Evolutionary conservation across 2,329 filamentous ascomycete genomes (phyloP).

Genomic region (Aureobasidium sp.): DNA sequence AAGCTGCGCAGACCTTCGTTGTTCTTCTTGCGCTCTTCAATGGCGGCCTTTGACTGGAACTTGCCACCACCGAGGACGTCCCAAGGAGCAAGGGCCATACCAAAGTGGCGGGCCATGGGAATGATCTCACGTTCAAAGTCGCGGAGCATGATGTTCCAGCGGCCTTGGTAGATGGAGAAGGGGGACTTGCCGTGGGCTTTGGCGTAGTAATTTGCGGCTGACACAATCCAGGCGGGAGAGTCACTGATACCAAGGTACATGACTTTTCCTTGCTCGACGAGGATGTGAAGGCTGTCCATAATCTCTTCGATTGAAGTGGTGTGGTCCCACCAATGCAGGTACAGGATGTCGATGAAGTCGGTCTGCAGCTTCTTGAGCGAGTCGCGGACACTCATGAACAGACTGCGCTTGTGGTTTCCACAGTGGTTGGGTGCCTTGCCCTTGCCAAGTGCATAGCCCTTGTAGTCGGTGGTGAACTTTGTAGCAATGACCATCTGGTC

Average conservation of each 20-base stretch:
- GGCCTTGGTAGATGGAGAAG: conserved; percentile 35
- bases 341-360: conserved; percentile 21
- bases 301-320: conserved; percentile 32
- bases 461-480: conserved; percentile 40
- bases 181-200: conserved; percentile 32
- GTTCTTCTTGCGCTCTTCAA: conserved; percentile 17
- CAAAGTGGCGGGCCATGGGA: conserved; percentile 33
- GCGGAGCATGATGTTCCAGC: conserved; percentile 31
- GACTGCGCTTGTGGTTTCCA: conserved; percentile 57
- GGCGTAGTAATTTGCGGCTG: conserved; percentile 28
- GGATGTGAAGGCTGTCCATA: conserved; percentile 32
- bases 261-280: conserved; percentile 30
- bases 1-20: conserved; percentile 30
- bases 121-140: conserved; percentile 37
- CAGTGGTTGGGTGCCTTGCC: conserved; percentile 35
- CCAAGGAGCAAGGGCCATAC: conserved; percentile 40
- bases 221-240: conserved; percentile 33
- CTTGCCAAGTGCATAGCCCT: conserved; percentile 21
- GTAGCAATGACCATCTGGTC: conserved; percentile 50
- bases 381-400: conserved; percentile 39
- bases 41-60: conserved; percentile 39
- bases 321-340: conserved; percentile 42
- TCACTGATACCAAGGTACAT: conserved; percentile 35
- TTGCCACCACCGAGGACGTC: conserved; percentile 45
- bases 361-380: conserved; percentile 30